Percentiles rank a stretch among this genome's conserved stretches.
phyloP scores from a whole-genome alignment of 495 filamentous ascomycete species.

The Penicillium samsonianum region DNA sequence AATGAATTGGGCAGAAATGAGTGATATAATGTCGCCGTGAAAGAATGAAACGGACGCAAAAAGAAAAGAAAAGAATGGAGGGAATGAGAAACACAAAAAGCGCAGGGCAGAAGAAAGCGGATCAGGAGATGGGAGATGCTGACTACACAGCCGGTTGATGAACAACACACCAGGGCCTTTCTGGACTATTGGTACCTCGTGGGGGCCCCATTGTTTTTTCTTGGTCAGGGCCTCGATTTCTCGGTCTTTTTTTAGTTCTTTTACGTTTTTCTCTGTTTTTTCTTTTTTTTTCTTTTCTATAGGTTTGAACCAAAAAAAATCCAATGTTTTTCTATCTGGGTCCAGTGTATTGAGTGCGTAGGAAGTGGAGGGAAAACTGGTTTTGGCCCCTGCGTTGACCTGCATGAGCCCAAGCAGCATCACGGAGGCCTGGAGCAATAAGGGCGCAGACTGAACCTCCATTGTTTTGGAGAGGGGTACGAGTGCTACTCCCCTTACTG shows the following conservation, averaged over 20 bases:
- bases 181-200: slow-evolving; percentile 24
- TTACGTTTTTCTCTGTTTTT: background rate
- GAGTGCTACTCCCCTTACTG: slow-evolving; percentile 19
- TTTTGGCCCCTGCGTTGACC: slow-evolving; percentile 25
- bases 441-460: slow-evolving; percentile 7
- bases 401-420: slow-evolving; percentile 17
- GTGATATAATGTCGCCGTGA: slow-evolving; percentile 37
- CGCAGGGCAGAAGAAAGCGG: slow-evolving; percentile 23
- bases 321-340: background rate
- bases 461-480: slow-evolving; percentile 10
- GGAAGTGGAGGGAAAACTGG: background rate
- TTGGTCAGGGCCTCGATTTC: slow-evolving; percentile 13
- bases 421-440: slow-evolving; percentile 5
- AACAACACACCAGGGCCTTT: background rate
- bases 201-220: slow-evolving; percentile 14
- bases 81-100: slow-evolving; percentile 28
- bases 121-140: slow-evolving; percentile 41
- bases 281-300: background rate
- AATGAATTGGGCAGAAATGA: slow-evolving; percentile 31
- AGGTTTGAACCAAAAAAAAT: background rate
- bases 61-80: slow-evolving; percentile 26
- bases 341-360: background rate
- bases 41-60: slow-evolving; percentile 47
- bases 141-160: slow-evolving; percentile 17
- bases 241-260: slow-evolving; percentile 4